A percentile compares a stretch with the other conserved stretches of the same genome.
Conservation (phyloP, 208 protist species). For the Entamoeba dispar region DNA sequence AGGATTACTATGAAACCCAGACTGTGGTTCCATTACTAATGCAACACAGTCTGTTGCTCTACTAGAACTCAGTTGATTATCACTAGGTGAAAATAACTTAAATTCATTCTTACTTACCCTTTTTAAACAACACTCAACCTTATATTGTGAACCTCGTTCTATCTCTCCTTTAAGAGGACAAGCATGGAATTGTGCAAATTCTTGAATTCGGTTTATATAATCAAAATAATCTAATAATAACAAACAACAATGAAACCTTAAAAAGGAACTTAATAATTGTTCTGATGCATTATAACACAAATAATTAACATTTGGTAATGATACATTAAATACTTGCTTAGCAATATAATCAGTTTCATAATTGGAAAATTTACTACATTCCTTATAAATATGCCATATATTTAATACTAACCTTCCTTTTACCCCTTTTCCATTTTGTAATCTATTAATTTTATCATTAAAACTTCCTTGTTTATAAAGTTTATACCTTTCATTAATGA, state of each 20-base stretch:
- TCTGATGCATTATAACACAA: too few relatives aligned
- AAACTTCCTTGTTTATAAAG: too few relatives aligned
- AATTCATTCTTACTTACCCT: constrained; percentile 45
- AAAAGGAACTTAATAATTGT: neutral
- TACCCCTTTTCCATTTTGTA: neutral
- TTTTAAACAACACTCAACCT: constrained; percentile 46
- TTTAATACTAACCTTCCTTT: neutral
- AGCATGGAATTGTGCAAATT: constrained; percentile 50
- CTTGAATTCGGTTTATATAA: constrained; percentile 17
- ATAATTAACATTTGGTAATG: neutral
- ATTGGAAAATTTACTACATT: neutral
- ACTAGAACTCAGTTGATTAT: constrained; percentile 25
- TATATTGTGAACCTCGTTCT: constrained; percentile 45
- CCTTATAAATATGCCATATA: neutral
- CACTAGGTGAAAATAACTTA: constrained; percentile 38
- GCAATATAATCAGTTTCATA: neutral
- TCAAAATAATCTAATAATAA: neutral
- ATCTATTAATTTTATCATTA: neutral
- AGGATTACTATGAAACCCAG: constrained; percentile 35
- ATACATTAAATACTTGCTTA: neutral
- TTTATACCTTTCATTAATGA: neutral
- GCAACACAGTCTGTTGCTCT: constrained; percentile 37
- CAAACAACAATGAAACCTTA: neutral
- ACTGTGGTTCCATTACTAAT: constrained; percentile 49
- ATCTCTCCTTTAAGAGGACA: constrained; percentile 47